phyloP scores from a whole-genome alignment of 371 early-diverging fungal species.

The Chytridiales sp. region DNA sequence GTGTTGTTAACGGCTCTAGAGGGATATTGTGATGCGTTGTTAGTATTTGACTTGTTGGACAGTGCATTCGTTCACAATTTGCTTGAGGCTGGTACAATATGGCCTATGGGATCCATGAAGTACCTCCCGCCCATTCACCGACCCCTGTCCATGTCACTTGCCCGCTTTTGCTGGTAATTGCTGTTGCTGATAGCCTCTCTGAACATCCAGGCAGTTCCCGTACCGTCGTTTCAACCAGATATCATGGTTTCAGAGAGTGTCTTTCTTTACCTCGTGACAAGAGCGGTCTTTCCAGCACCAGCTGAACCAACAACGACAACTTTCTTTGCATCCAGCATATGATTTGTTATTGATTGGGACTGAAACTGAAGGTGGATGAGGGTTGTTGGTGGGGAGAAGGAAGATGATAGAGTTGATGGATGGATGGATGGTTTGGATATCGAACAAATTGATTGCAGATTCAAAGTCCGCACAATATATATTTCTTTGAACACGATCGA shows the following conservation, averaged over 20 bases:
- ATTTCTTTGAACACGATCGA: too few relatives aligned
- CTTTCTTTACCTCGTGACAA: slow-evolving; percentile 46
- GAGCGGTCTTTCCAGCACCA: slow-evolving; percentile 43
- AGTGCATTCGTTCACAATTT: background rate
- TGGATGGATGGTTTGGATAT: too few relatives aligned
- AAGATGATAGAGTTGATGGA: too few relatives aligned
- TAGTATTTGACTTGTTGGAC: background rate
- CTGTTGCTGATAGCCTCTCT: too few relatives aligned
- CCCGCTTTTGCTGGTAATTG: too few relatives aligned
- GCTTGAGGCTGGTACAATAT: background rate
- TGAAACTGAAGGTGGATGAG: background rate
- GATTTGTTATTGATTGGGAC: background rate
- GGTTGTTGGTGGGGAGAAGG: background rate
- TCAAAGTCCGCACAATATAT: too few relatives aligned
- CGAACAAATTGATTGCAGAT: too few relatives aligned
- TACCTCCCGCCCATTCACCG: too few relatives aligned
- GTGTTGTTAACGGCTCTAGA: slow-evolving; percentile 37
- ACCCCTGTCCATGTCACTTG: too few relatives aligned
- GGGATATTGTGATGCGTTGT: too few relatives aligned
- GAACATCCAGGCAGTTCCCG: too few relatives aligned
- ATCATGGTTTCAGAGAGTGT: background rate
- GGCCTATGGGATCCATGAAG: background rate
- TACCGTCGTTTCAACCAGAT: too few relatives aligned
- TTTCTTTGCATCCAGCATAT: slow-evolving; percentile 36
- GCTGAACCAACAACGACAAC: slow-evolving; percentile 49